Base-by-base conservation (phyloP, 441 rosid genomes). In the Breynia disticha region DNA sequence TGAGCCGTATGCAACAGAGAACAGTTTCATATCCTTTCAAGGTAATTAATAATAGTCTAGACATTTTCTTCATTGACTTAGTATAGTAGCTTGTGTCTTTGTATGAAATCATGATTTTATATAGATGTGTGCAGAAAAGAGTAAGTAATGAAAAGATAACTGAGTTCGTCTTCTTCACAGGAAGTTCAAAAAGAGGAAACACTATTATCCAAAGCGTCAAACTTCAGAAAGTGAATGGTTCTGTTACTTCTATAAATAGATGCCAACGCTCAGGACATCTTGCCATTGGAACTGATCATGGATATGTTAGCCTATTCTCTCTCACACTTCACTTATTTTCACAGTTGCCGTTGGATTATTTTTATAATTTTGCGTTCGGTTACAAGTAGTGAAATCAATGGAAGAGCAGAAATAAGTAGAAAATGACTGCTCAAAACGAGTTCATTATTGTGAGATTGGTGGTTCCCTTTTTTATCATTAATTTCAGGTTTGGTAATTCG, bases 211-310 rank as follows among this genome's bases (percentile, higher is more conserved):
- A 84, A 14, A 66, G 82, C 63, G 63, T 88, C 46, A 93, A 84
- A 68, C 64, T 69, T 68, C 43, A 78, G 22, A 81, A 86, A 73
- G 78, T 86, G 68, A 81, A 74, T 52, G 97, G 95, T 55, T 57
- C 81, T 48, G 72, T 88, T 52, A 77, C 76, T 43, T 82, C 83
- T 57, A 51, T 93, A 45, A 75, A 62, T 69, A 66, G 69, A 50
- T 73, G 75, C 72, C 71, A 66, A 19, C 74, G 56, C 71, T 67
- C 82, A 2, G 78, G 75, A 39, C 82, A 75, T 72, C 81, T 93
- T 46, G 87, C 81, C 46, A 64, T 86, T 59, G 97, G 97, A 55
- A 66, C 95, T 59, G 95, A 84, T 64, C 80, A 81, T 70, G 98
- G 98, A 82, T 78, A 84, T 70, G 97, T 86, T 80, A 74, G 89